phyloP scores from a whole-genome alignment of 305 asterid genomes.

The Fraxinus dipetala region DNA sequence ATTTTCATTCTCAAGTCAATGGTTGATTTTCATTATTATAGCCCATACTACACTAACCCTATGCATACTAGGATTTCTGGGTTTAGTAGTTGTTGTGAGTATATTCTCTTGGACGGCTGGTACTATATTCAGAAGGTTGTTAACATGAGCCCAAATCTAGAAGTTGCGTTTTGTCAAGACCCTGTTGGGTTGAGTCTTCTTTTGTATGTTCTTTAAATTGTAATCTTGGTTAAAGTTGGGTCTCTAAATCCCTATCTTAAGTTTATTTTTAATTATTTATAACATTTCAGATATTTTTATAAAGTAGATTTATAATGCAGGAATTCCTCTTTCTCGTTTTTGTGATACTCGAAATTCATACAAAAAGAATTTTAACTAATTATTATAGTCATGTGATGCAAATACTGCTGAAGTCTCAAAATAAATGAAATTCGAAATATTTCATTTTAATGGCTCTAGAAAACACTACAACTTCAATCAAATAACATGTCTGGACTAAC shows the following conservation, averaged over 20 bases:
- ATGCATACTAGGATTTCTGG: background rate
- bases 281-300: too few species aligned
- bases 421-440: background rate
- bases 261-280: too few species aligned
- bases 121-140: background rate
- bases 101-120: background rate
- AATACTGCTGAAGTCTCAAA: background rate
- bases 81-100: background rate
- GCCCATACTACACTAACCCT: background rate
- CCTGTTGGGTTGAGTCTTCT: too few species aligned
- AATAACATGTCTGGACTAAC: background rate
- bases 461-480: background rate
- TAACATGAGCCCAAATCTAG: background rate
- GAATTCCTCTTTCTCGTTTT: too few species aligned
- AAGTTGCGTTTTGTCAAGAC: background rate
- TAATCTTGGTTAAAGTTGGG: too few species aligned
- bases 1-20: background rate
- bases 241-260: too few species aligned
- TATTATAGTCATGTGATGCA: background rate
- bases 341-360: too few species aligned
- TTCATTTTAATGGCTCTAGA: background rate
- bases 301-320: too few species aligned
- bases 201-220: too few species aligned
- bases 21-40: too few species aligned
- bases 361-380: too few species aligned